These are phyloP conservation scores for Chrysoporthe cubensis DNA, from an alignment of 2,329 filamentous ascomycete species.

Conservation along the genomic window DNA sequence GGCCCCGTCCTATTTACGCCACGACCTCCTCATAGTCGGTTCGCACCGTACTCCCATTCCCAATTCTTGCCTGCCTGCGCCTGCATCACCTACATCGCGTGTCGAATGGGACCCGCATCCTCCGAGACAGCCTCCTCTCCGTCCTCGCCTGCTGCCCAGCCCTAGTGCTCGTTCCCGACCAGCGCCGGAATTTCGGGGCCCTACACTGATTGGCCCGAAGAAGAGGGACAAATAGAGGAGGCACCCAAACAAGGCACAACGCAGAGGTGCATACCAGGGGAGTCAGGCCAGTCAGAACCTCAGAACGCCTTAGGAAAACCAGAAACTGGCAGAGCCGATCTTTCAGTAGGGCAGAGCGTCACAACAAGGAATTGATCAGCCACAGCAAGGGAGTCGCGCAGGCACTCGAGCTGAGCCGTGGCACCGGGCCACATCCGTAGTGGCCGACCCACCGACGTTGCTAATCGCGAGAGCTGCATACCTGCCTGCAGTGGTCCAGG, in stretches of 20 bases:
- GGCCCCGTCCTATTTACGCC: constrained; percentile 25
- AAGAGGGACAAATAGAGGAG: constrained; percentile 3
- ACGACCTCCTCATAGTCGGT: constrained; percentile 17
- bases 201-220: constrained; percentile 10
- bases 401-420: constrained; percentile 24
- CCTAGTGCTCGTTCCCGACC: constrained; percentile 15
- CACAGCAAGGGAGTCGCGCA: constrained; percentile 28
- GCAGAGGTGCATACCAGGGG: constrained; percentile 19
- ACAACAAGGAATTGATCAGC: constrained; percentile 19
- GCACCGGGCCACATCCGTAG: constrained; percentile 26
- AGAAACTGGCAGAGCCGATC: constrained; percentile 18
- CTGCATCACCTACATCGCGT: constrained; percentile 23
- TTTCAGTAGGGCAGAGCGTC: constrained; percentile 9
- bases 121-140: constrained; percentile 19
- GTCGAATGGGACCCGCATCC: constrained; percentile 25
- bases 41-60: constrained; percentile 13
- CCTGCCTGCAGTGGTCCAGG: constrained; percentile 21
- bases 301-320: constrained; percentile 14
- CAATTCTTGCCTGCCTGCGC: constrained; percentile 19
- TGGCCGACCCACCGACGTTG: constrained; percentile 25
- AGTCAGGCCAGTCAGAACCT: constrained; percentile 16
- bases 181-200: constrained; percentile 4
- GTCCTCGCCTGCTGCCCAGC: constrained; percentile 14
- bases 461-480: constrained; percentile 31
- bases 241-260: neutral